phyloP scores from a whole-genome alignment of 495 filamentous ascomycete genomes.

The Friedmanniomyces endolithicus region DNA sequence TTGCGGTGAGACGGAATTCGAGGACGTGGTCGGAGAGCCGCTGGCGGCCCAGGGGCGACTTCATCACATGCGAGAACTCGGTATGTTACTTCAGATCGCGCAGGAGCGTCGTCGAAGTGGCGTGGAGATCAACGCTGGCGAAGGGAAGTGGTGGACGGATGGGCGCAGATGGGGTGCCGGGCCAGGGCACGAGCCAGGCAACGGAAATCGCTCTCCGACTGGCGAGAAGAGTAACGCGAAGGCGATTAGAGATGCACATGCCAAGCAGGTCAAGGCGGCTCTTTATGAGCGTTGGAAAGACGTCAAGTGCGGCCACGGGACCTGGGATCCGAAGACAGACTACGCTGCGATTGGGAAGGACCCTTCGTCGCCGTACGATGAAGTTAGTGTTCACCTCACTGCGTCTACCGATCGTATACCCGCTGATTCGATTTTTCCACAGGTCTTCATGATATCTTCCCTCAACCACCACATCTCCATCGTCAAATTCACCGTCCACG shows the following conservation, averaged over 20 bases:
- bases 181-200: constrained; percentile 31
- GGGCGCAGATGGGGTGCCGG: constrained; percentile 60
- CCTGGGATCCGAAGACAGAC: constrained; percentile 67
- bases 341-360: constrained; percentile 63
- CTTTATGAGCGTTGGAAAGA: constrained; percentile 30
- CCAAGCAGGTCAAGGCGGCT: background rate
- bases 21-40: background rate
- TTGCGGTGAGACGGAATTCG: constrained; percentile 45
- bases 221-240: constrained; percentile 26
- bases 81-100: constrained; percentile 60
- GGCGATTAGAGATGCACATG: too few relatives aligned
- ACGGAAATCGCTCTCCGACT: constrained; percentile 42
- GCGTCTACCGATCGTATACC: background rate
- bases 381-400: constrained; percentile 33
- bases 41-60: constrained; percentile 23
- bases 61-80: constrained; percentile 61
- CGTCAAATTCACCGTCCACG: constrained; percentile 60
- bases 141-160: constrained; percentile 71
- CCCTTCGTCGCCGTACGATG: constrained; percentile 37
- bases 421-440: constrained; percentile 6
- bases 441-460: constrained; percentile 72
- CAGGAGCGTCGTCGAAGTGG: constrained; percentile 73
- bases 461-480: constrained; percentile 75
- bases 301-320: constrained; percentile 22
- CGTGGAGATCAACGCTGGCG: constrained; percentile 50